Conservation (phyloP, 148 eudicot genomes). For the Fallopia convolvulus region DNA sequence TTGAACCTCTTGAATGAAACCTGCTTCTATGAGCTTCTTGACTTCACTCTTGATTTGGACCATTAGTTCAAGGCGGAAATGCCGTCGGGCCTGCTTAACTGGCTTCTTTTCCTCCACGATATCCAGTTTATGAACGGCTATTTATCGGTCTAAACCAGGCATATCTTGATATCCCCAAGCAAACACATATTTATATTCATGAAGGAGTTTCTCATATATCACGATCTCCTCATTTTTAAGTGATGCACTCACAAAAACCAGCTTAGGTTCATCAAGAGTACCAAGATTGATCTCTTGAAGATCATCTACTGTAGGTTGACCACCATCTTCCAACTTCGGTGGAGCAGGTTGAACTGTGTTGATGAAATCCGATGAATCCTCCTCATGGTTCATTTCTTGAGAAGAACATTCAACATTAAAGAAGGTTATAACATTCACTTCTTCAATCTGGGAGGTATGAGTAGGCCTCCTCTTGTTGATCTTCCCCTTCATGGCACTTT, state of each 20-base stretch:
- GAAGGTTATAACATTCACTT: neutral
- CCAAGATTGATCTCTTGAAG: neutral
- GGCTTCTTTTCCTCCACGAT: too few relatives aligned
- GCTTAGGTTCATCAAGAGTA: neutral
- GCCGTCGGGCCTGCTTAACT: too few relatives aligned
- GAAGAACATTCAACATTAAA: neutral
- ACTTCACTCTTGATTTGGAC: too few relatives aligned
- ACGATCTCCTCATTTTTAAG: neutral
- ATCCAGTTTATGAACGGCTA: too few relatives aligned
- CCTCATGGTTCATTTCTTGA: neutral
- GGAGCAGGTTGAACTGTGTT: neutral
- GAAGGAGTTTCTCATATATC: neutral
- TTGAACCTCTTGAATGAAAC: neutral
- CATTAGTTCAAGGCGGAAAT: too few relatives aligned
- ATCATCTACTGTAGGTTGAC: neutral
- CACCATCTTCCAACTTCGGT: neutral
- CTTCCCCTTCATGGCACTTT: too few relatives aligned
- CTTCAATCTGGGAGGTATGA: neutral
- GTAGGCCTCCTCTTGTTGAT: neutral
- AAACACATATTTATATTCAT: constrained; percentile 11
- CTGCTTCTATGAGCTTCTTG: neutral
- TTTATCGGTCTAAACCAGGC: too few relatives aligned
- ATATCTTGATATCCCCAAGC: neutral
- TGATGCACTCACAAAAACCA: neutral
- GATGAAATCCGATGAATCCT: neutral